These are phyloP conservation scores for Cladosporium velox DNA, from an alignment of 2,329 filamentous ascomycete species.

Conservation along the genomic window DNA sequence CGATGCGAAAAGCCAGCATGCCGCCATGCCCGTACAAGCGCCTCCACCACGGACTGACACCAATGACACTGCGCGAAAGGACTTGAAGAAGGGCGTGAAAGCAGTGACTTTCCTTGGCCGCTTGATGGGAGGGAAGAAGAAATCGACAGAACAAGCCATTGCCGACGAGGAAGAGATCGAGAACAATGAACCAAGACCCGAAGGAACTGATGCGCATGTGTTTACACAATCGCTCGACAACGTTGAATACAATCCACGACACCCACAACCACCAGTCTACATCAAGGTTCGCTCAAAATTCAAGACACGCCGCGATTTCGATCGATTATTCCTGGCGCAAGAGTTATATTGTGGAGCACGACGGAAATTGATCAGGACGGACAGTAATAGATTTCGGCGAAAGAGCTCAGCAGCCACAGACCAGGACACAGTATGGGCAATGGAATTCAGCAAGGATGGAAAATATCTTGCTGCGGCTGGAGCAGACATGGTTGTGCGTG, in stretches of 20 bases:
- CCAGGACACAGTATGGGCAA: constrained; percentile 75
- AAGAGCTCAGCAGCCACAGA: constrained; percentile 47
- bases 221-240: constrained; percentile 75
- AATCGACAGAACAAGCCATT: constrained; percentile 49
- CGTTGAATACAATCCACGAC: constrained; percentile 76
- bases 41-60: constrained; percentile 28
- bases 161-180: constrained; percentile 61
- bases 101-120: constrained; percentile 87
- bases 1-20: constrained; percentile 33
- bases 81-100: constrained; percentile 75
- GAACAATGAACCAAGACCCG: constrained; percentile 66
- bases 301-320: constrained; percentile 80
- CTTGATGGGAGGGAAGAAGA: constrained; percentile 77
- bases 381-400: constrained; percentile 33
- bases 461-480: constrained; percentile 90
- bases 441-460: constrained; percentile 90
- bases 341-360: constrained; percentile 57
- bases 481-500: constrained; percentile 78
- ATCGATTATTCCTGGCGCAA: constrained; percentile 87
- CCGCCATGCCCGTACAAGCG: constrained; percentile 22
- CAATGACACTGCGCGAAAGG: constrained; percentile 27
- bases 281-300: constrained; percentile 80
- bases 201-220: constrained; percentile 79
- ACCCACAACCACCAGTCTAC: constrained; percentile 87
- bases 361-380: constrained; percentile 26